Evolutionary conservation across 768 basidiomycete genomes (phyloP), one percentile per base, ranked within the genome.

Genomic region (Lactifluus rugatus): DNA sequence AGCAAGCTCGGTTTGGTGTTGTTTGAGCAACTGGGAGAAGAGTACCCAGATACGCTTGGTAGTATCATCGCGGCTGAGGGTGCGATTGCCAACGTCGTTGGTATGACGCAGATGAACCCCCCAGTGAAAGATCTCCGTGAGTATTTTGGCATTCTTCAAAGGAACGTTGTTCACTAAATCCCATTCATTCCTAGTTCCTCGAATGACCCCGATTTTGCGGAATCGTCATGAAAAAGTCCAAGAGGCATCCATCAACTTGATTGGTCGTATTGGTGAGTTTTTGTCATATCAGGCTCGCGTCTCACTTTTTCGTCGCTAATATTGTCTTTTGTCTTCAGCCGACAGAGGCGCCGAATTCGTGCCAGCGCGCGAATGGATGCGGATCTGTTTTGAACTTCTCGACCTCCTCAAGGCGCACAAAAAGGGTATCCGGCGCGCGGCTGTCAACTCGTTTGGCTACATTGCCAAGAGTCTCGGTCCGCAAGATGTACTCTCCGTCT

Each of bases 31-130:
- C 81, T 99, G 52, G 96, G 96, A 70, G 95, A 98, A 75, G 96
- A 99, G 75, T 99, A 98, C 68, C 96, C 96, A 16, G 96, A 99
- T 71, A 98, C 96, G 0, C 81, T 99, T 34, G 96, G 96, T 70
- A 97, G 95, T 76, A 95, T 99, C 72, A 99, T 98, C 71, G 94
- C 95, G 48, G 96, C 96, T 45, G 92, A 93, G 67, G 95, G 93
- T 62, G 96, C 96, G 48, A 98, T 99, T 67, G 96, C 96, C 64
- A 98, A 98, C 66, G 96, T 98, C 50, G 96, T 99, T 62, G 96
- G 96, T 73, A 99, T 98, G 96, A 96, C 96, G 10, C 93, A 97
- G 71, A 99, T 99, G 96, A 97, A 96, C 70, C 96, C 96, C 14
- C 96, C 96, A 0, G 94, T 99, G 26, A 99, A 99, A 72, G 96